Percentiles rank a stretch among this genome's conserved stretches.
phyloP scores from a whole-genome alignment of 2,329 filamentous ascomycete genomes.

The Camptophora hylomeconis region DNA sequence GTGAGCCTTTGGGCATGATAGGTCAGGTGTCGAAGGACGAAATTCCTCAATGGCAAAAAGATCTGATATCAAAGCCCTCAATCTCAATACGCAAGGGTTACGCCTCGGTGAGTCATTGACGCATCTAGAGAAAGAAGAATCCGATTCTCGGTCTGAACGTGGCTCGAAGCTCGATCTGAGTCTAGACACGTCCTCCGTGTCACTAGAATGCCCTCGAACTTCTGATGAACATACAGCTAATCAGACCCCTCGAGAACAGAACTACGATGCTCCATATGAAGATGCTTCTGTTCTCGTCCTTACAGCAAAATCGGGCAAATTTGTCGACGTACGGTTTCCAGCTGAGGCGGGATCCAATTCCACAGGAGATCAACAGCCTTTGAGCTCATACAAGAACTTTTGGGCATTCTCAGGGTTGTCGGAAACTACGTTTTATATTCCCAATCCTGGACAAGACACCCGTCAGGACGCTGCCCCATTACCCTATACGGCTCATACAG shows the following conservation, averaged over 20 bases:
- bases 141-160: neutral
- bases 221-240: neutral
- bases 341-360: neutral
- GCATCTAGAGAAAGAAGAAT: neutral
- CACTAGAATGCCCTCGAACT: too few species aligned
- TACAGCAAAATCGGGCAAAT: constrained; percentile 10
- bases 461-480: constrained; percentile 5
- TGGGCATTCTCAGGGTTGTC: constrained; percentile 16
- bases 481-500: constrained; percentile 13
- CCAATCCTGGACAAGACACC: constrained; percentile 2
- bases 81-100: constrained; percentile 13
- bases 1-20: constrained; percentile 13
- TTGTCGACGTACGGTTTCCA: constrained; percentile 17
- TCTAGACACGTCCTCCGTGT: too few species aligned
- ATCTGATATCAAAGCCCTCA: constrained; percentile 14
- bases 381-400: too few species aligned
- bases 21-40: constrained; percentile 4
- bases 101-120: constrained; percentile 13
- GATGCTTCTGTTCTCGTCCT: constrained; percentile 16
- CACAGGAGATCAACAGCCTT: constrained; percentile 5
- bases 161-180: neutral
- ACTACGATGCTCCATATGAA: constrained; percentile 14
- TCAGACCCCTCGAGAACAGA: constrained; percentile 4
- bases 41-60: constrained; percentile 14
- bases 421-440: constrained; percentile 9